Conservation (phyloP, 2,329 filamentous ascomycete species). For the Ophiostoma perfectum region DNA sequence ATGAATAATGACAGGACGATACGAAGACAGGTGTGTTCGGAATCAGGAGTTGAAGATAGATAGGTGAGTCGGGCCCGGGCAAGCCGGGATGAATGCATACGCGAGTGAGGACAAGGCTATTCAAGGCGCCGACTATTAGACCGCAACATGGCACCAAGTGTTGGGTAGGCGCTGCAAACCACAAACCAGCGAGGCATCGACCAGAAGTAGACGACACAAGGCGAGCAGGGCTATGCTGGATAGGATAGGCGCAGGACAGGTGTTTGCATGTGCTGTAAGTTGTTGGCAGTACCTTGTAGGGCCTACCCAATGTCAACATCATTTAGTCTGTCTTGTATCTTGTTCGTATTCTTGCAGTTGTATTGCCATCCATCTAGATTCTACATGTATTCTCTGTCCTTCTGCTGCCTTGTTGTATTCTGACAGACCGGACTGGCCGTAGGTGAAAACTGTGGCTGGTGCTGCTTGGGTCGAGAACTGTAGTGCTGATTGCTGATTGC, state of each 20-base stretch:
- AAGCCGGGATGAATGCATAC: neutral
- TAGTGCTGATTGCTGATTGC: too few relatives aligned
- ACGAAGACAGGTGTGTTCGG: too few relatives aligned
- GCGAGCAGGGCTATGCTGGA: neutral
- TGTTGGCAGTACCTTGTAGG: neutral
- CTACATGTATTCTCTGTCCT: neutral
- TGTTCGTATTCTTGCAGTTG: too few relatives aligned
- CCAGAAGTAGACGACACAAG: neutral
- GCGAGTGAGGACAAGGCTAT: neutral
- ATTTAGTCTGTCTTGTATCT: too few relatives aligned
- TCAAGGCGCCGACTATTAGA: neutral
- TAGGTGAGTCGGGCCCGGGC: neutral
- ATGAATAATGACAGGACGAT: too few relatives aligned
- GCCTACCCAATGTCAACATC: neutral
- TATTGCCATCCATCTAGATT: neutral
- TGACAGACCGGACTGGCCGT: neutral
- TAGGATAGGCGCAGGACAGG: neutral
- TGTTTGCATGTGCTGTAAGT: neutral
- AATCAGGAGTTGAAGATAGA: neutral
- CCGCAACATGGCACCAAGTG: neutral
- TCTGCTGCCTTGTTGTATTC: neutral
- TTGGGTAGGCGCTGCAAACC: neutral
- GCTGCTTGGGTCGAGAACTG: neutral
- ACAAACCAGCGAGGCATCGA: neutral
- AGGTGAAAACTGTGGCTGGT: neutral